phyloP scores from a whole-genome alignment of 805 yeast genomes.

The Metschnikowia sp. region DNA sequence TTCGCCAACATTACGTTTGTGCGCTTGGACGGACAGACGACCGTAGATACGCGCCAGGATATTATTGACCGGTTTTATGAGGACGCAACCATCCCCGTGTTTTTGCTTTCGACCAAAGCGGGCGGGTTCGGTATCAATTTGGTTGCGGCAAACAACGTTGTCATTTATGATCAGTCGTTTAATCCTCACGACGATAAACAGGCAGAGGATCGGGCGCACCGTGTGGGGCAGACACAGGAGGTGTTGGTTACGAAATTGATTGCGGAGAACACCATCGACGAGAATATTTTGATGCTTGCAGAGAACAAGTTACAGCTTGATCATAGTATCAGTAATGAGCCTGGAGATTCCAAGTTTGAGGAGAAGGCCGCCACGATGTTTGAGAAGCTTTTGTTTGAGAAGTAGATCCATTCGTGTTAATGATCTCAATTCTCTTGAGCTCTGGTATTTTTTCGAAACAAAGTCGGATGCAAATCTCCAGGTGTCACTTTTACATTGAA shows the following conservation, averaged over 20 bases:
- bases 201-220: slow-evolving; percentile 97
- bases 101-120: slow-evolving; percentile 88
- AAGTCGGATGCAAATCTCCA: too few species aligned
- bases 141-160: slow-evolving; percentile 90
- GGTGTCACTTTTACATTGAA: too few species aligned
- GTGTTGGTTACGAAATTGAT: slow-evolving; percentile 78
- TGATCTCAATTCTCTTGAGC: too few species aligned
- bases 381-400: slow-evolving; percentile 44
- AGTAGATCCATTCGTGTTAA: background rate
- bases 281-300: slow-evolving; percentile 80
- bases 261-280: slow-evolving; percentile 76
- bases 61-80: slow-evolving; percentile 86
- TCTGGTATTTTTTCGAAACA: too few species aligned
- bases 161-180: slow-evolving; percentile 89
- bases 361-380: slow-evolving; percentile 52
- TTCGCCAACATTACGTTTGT: slow-evolving; percentile 65
- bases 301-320: slow-evolving; percentile 89
- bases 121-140: slow-evolving; percentile 98
- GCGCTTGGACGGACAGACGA: slow-evolving; percentile 89
- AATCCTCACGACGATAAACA: slow-evolving; percentile 98
- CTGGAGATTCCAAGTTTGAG: slow-evolving; percentile 42
- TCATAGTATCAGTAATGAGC: slow-evolving; percentile 48
- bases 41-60: slow-evolving; percentile 90
- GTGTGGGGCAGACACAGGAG: slow-evolving; percentile 89
- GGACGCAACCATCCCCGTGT: slow-evolving; percentile 77